Percentiles rank a stretch among this genome's conserved stretches.
Evolutionary conservation across 2,329 filamentous ascomycete species (phyloP).

Genomic region (Cercospora zeae-maydis): DNA sequence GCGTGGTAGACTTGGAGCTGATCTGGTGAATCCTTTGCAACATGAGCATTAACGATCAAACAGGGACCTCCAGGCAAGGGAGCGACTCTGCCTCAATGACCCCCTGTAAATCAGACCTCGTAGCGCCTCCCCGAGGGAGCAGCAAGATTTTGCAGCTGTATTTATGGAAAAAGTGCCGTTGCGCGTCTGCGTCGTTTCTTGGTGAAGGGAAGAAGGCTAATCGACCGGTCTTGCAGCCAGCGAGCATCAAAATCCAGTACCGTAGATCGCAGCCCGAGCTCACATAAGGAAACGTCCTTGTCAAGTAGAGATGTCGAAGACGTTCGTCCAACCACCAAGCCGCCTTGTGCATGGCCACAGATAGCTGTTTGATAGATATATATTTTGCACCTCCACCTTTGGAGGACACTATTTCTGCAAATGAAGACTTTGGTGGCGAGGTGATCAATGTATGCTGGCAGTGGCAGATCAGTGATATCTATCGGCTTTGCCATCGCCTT

Average conservation of each 20-base stretch:
- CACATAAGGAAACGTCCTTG: constrained; percentile 12
- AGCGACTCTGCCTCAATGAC: constrained; percentile 16
- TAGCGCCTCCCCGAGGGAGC: constrained; percentile 5
- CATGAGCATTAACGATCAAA: neutral
- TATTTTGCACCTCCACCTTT: neutral
- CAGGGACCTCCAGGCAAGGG: constrained; percentile 11
- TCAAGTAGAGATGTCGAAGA: constrained; percentile 7
- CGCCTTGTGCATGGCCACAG: constrained; percentile 15
- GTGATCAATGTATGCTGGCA: constrained; percentile 14
- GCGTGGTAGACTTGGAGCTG: constrained; percentile 12
- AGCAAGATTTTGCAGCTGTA: constrained; percentile 17
- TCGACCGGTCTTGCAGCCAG: constrained; percentile 15
- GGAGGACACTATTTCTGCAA: neutral
- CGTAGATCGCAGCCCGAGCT: constrained; percentile 12
- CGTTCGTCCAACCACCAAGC: constrained; percentile 21
- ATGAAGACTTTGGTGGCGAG: constrained; percentile 3
- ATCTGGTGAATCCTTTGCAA: neutral
- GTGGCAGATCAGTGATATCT: constrained; percentile 5
- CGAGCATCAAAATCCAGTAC: constrained; percentile 18
- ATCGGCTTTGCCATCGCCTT: constrained; percentile 6
- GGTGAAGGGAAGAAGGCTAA: constrained; percentile 22
- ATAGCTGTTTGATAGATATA: constrained; percentile 10
- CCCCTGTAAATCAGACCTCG: neutral
- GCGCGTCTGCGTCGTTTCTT: constrained; percentile 14
- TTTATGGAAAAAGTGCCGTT: constrained; percentile 16